phyloP scores from a whole-genome alignment of 1,284 basidiomycete genomes.

The Malassezia globosa region DNA sequence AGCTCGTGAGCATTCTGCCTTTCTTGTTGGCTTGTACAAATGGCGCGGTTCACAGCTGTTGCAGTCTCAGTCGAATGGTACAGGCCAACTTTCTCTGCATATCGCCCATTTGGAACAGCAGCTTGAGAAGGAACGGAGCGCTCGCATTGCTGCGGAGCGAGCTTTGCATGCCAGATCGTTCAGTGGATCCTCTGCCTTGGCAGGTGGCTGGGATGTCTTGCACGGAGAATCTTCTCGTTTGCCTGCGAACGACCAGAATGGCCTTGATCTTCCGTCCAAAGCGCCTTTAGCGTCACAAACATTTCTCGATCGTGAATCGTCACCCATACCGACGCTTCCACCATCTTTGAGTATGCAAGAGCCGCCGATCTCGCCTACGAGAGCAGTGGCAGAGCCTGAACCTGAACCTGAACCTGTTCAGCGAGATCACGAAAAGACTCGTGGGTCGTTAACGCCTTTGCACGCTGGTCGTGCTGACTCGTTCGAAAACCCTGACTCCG shows the following conservation, averaged over 20 bases:
- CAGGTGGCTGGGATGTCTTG: no score
- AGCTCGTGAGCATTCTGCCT: constrained; percentile 8
- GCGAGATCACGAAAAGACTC: neutral
- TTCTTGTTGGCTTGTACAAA: constrained; percentile 13
- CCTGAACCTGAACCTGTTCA: neutral
- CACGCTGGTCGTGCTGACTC: no score
- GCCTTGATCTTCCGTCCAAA: neutral
- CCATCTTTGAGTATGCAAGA: neutral
- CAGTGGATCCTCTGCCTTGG: neutral
- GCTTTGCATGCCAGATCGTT: neutral
- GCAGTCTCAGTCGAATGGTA: neutral
- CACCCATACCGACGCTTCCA: neutral
- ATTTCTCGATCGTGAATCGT: no score
- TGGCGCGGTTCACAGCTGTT: constrained; percentile 9
- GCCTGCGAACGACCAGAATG: neutral
- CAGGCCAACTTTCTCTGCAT: neutral
- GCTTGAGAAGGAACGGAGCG: neutral
- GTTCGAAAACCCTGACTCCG: neutral
- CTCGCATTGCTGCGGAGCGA: constrained; percentile 5
- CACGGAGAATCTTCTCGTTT: neutral
- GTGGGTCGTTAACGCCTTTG: neutral
- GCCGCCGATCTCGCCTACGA: neutral
- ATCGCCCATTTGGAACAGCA: constrained; percentile 11
- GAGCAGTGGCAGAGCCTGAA: neutral
- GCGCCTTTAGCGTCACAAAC: neutral